Percentiles rank a stretch among this genome's conserved stretches.
phyloP scores from a whole-genome alignment of 2,329 filamentous ascomycete species.

The Clonostachys sp. region DNA sequence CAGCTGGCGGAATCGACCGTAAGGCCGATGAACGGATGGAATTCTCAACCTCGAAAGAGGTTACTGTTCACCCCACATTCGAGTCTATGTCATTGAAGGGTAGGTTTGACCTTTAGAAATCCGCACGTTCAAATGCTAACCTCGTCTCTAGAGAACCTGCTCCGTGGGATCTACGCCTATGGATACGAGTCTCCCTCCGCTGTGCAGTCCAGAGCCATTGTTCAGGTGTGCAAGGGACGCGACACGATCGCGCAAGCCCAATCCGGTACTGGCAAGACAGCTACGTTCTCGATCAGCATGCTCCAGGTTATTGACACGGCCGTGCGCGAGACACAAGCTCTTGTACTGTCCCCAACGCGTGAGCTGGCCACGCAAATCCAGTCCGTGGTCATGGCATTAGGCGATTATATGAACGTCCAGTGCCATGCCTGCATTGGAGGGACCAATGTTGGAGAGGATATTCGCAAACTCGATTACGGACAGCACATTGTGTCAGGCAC shows the following conservation, averaged over 20 bases:
- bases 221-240: constrained; percentile 97
- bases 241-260: constrained; percentile 98
- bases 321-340: constrained; percentile 86
- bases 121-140: background rate
- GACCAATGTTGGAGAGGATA: constrained; percentile 96
- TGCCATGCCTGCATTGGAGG: constrained; percentile 98
- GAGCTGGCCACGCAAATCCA: constrained; percentile 98
- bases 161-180: constrained; percentile 96
- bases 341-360: constrained; percentile 92
- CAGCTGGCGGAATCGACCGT: constrained; percentile 71
- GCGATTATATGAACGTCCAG: constrained; percentile 99
- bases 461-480: constrained; percentile 93
- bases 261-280: constrained; percentile 94
- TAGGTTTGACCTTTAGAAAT: constrained; percentile 19
- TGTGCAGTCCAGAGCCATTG: constrained; percentile 95
- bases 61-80: constrained; percentile 89
- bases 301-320: constrained; percentile 94
- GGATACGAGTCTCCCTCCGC: constrained; percentile 98
- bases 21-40: constrained; percentile 96
- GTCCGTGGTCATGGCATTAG: constrained; percentile 98
- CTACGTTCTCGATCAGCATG: constrained; percentile 94
- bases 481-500: constrained; percentile 98
- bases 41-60: constrained; percentile 97
- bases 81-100: constrained; percentile 94
- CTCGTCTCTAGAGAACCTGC: constrained; percentile 66